Evolutionary conservation across 2,329 filamentous ascomycete species (phyloP), one percentile per base, ranked within the genome.

Genomic region (Botrytis aclada): DNA sequence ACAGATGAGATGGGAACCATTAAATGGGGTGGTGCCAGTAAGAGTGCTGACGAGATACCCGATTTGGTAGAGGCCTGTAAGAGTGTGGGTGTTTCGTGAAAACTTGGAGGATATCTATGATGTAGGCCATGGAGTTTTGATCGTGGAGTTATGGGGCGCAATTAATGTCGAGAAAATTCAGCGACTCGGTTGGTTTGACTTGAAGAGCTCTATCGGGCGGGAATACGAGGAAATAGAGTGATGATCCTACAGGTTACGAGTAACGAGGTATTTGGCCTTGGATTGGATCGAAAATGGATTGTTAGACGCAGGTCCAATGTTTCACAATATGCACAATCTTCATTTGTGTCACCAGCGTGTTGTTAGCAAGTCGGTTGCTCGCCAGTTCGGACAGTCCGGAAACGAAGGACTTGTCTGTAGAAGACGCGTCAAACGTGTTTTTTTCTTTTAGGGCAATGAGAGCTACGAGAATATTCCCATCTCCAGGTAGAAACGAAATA

Each of bases 21-120:
- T 7, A 83, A 82, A 74, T 91, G 88, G 87, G 84, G 83, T 20
- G 82, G 84, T 73, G 81, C 85, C 74, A 85, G 84, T 32, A 78
- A 78, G 67, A 84, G 84, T 25, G 85, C 88, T 37, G 86, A 87
- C 78, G 87, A 89, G 45, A 77, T 89, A 37, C 83, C 86, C 14
- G 84, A 89, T 76, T 85, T 90, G 74, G 83, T 83, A 62, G 83
- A 85, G 54, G 86, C 81, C 34, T 82, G 86, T 64, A 81, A 79
- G 71, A 75, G 56, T 75, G 63, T 72, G 39, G 51, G 70, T 16
- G 39, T 39, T 69, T 51, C 25, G 10, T 72, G 45, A 72, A 41
- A 29, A 66, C 18, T 47, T 51, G 41, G 10, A 61, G 34, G 18
- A 32, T 64, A 25, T 51, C 43, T 32, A 67, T 41, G 47, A 56